These are phyloP conservation scores for Sequoiadendron giganteum DNA, from an alignment of 75 land plant species.

Conservation along the genomic window DNA sequence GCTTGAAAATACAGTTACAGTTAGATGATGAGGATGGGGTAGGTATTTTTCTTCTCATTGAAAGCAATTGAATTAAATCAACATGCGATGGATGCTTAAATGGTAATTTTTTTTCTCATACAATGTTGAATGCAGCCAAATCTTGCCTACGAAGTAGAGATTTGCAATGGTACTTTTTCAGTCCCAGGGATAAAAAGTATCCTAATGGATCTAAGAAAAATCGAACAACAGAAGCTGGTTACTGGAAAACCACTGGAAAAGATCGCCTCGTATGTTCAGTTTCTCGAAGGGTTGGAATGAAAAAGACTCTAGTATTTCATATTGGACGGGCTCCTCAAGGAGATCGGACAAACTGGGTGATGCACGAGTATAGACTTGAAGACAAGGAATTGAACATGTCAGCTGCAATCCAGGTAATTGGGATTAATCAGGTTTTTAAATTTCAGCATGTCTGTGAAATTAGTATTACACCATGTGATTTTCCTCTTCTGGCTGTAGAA, in stretches of 20 bases:
- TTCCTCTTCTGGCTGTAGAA: neutral
- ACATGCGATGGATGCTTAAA: neutral
- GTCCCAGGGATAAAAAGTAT: conserved; percentile 40
- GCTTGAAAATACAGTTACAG: neutral
- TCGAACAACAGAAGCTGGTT: conserved; percentile 47
- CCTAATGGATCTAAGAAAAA: conserved; percentile 46
- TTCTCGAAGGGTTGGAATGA: conserved; percentile 33
- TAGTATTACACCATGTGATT: neutral
- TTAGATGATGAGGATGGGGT: neutral
- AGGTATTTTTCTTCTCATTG: neutral
- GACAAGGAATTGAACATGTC: neutral
- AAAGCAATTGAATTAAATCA: neutral
- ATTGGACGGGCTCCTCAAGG: conserved; percentile 6
- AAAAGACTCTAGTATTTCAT: conserved; percentile 38
- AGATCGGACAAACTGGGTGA: conserved; percentile 6
- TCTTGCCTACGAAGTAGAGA: conserved; percentile 43
- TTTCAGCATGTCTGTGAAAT: neutral
- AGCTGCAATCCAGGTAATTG: neutral
- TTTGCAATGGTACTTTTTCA: conserved; percentile 53
- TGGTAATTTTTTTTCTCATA: neutral
- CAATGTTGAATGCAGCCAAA: conserved; percentile 11
- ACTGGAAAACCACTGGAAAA: conserved; percentile 73
- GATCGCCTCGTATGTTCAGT: conserved; percentile 30
- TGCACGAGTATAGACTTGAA: conserved; percentile 8
- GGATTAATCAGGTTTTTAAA: neutral